phyloP scores from a whole-genome alignment of 2,329 filamentous ascomycete species.

The Sarocladium kiliense region DNA sequence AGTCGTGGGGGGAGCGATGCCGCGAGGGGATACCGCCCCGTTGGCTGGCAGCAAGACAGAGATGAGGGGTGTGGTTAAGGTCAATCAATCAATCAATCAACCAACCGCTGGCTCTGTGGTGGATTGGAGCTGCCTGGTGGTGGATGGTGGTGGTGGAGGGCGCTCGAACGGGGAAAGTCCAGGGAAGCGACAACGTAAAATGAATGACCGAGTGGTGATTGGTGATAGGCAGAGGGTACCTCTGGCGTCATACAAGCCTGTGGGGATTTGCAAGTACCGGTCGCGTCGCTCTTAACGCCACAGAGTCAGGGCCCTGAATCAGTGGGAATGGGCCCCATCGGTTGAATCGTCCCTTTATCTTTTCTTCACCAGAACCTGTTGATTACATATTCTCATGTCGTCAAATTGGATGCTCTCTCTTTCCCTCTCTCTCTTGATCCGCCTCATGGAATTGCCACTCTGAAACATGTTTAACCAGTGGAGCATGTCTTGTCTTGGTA shows the following conservation, averaged over 20 bases:
- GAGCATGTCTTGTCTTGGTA: not conserved
- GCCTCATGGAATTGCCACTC: not conserved
- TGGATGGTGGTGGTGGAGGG: not conserved
- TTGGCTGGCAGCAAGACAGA: not conserved
- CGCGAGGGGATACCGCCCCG: not conserved
- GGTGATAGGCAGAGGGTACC: not conserved
- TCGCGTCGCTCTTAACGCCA: not conserved
- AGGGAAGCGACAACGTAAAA: not conserved
- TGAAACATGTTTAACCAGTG: not conserved
- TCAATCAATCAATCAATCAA: not conserved
- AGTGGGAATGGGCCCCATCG: not conserved
- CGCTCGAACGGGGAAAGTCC: not conserved
- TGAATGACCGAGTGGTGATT: not conserved
- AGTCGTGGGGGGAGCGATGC: slow-evolving; percentile 3
- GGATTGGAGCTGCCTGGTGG: no score
- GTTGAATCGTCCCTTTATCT: not conserved
- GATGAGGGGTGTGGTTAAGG: not conserved
- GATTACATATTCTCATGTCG: not conserved
- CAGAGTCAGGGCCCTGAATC: not conserved
- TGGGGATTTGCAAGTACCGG: not conserved
- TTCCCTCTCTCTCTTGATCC: no score
- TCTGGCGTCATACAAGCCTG: not conserved
- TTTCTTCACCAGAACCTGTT: not conserved
- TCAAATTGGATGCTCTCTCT: no score
- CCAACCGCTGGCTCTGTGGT: no score